Percentiles rank a stretch among this genome's conserved stretches.
Conservation (phyloP, 2,329 filamentous ascomycete species). For the Shiraia sp. region DNA sequence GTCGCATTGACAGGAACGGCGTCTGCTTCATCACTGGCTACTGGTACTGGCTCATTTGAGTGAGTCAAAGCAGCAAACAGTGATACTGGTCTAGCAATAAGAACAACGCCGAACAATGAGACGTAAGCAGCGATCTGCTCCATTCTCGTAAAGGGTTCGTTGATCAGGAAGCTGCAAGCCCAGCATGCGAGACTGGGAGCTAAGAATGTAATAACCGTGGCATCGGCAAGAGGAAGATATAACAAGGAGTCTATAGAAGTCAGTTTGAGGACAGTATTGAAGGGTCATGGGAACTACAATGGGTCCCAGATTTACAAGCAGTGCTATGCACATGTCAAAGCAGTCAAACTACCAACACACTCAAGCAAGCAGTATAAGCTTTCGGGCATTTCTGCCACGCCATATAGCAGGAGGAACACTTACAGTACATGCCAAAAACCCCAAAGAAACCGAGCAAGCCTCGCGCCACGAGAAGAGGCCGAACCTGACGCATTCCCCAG, state of each 20-base stretch:
- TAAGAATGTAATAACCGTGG: constrained; percentile 87
- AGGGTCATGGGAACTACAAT: constrained; percentile 5
- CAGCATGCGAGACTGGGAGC: constrained; percentile 79
- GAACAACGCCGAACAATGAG: constrained; percentile 76
- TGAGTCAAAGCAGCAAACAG: constrained; percentile 52
- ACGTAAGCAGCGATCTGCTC: constrained; percentile 77
- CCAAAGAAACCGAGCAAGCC: constrained; percentile 76
- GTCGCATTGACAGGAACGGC: constrained; percentile 38
- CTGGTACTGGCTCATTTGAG: constrained; percentile 23
- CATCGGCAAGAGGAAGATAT: constrained; percentile 83
- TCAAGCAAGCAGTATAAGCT: constrained; percentile 2
- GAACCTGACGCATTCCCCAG: constrained; percentile 68
- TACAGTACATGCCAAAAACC: constrained; percentile 74
- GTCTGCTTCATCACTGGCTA: constrained; percentile 40
- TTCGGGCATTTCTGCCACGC: constrained; percentile 4
- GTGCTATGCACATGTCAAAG: not conserved
- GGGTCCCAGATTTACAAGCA: not conserved
- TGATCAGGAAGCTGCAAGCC: constrained; percentile 73
- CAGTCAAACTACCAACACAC: not conserved
- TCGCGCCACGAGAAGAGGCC: constrained; percentile 68
- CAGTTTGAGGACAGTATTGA: constrained; percentile 21
- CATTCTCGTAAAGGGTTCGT: constrained; percentile 76
- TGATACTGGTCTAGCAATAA: constrained; percentile 75
- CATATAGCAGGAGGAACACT: constrained; percentile 39
- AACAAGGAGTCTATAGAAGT: constrained; percentile 60